Conservation (phyloP, 1,284 basidiomycete species). For the Sanghuangporus baumii region DNA sequence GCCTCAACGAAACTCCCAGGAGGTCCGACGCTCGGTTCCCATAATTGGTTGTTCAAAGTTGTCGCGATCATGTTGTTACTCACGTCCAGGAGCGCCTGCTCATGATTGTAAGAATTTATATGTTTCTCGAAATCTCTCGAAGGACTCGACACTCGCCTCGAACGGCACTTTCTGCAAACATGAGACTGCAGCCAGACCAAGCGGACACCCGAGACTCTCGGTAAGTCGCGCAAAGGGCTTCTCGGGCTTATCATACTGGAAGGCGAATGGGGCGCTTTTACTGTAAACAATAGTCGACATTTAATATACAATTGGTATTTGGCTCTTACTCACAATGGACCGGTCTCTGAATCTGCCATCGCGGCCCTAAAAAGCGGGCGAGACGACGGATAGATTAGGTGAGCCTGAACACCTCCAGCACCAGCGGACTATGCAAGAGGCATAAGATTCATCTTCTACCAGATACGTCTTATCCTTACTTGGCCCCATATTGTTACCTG, state of each 20-base stretch:
- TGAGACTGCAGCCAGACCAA: constrained; percentile 35
- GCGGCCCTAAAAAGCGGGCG: constrained; percentile 44
- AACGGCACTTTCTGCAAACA: constrained; percentile 47
- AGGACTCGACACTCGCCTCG: constrained; percentile 29
- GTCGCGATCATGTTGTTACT: constrained; percentile 41
- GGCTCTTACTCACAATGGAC: constrained; percentile 42
- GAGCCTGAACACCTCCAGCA: constrained; percentile 48
- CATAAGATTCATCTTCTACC: not conserved
- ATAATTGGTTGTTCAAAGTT: constrained; percentile 48
- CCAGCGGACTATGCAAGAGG: constrained; percentile 43
- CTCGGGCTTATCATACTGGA: constrained; percentile 48
- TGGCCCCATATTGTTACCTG: constrained; percentile 61
- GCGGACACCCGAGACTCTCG: constrained; percentile 39
- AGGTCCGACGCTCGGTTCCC: constrained; percentile 53
- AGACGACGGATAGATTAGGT: constrained; percentile 40
- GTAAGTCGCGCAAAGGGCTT: constrained; percentile 48
- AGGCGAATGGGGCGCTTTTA: constrained; percentile 48
- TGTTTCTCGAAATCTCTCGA: not conserved
- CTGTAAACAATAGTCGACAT: constrained; percentile 26
- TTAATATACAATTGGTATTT: not conserved
- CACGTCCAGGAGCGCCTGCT: constrained; percentile 38
- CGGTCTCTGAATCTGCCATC: constrained; percentile 48
- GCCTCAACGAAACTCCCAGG: constrained; percentile 44
- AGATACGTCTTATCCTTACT: constrained; percentile 26
- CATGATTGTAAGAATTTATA: not conserved